Evolutionary conservation across 2,329 filamentous ascomycete species (phyloP).

Genomic region (Chrysosphaeria jannelii): DNA sequence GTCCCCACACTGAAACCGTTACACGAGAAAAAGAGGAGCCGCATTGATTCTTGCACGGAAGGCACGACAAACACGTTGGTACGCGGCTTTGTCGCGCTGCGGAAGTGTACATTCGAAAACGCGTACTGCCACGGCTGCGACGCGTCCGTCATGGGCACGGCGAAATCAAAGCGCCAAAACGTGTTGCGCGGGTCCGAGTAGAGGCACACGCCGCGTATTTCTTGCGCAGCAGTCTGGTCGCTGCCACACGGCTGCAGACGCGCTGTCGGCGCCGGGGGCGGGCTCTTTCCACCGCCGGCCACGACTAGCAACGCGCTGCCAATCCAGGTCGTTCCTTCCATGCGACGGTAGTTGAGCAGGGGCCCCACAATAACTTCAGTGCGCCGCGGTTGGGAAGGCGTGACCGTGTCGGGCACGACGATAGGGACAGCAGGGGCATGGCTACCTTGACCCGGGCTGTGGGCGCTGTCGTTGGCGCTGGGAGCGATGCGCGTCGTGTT

Average conservation of each 20-base stretch:
- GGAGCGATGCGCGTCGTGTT: constrained; percentile 21
- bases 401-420: constrained; percentile 1
- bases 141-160: constrained; percentile 36
- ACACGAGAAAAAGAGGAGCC: constrained; percentile 95
- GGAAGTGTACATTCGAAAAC: constrained; percentile 29
- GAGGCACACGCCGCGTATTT: constrained; percentile 26
- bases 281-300: constrained; percentile 31
- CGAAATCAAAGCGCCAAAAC: constrained; percentile 77
- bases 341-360: constrained; percentile 48
- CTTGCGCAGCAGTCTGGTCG: constrained; percentile 5
- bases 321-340: constrained; percentile 40
- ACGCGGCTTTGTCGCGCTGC: constrained; percentile 20
- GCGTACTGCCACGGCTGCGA: constrained; percentile 58
- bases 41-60: constrained; percentile 61
- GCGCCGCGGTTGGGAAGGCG: neutral
- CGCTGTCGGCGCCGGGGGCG: constrained; percentile 27
- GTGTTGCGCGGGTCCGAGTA: constrained; percentile 39
- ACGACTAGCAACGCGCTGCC: constrained; percentile 69
- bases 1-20: constrained; percentile 85
- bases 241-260: constrained; percentile 15
- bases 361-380: constrained; percentile 39
- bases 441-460: neutral
- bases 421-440: constrained; percentile 2
- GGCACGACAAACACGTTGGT: constrained; percentile 62
- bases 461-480: constrained; percentile 6